These are phyloP conservation scores for Moniliophthora roreri DNA, from an alignment of 1,284 basidiomycete genomes.

Conservation along the genomic window DNA sequence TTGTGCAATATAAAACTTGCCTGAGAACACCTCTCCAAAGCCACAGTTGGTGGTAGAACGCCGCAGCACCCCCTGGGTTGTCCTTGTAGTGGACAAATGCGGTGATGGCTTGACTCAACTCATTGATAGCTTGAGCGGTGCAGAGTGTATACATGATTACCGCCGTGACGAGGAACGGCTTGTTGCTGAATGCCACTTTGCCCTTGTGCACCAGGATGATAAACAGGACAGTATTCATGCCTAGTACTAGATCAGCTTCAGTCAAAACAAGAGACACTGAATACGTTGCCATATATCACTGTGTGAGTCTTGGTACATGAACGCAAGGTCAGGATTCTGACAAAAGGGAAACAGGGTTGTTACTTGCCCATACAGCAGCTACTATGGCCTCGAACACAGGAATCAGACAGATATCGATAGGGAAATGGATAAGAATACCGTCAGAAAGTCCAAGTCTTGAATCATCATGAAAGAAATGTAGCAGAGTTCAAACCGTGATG, in stretches of 20 bases:
- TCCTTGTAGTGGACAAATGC: conserved; percentile 11
- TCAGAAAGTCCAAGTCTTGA: too few species aligned
- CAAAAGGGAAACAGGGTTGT: too few species aligned
- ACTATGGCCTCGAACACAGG: too few species aligned
- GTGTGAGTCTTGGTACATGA: too few species aligned
- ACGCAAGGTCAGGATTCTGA: too few species aligned
- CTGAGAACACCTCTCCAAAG: conserved; percentile 10
- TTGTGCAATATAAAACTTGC: conserved; percentile 12
- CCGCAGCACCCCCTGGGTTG: conserved; percentile 1
- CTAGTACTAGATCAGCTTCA: conserved; percentile 31
- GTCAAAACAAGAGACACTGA: conserved; percentile 18
- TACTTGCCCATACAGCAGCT: too few species aligned
- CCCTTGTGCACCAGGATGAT: not conserved
- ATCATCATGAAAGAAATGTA: too few species aligned
- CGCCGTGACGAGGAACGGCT: conserved; percentile 11
- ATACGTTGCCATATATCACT: too few species aligned
- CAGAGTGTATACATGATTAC: conserved; percentile 10
- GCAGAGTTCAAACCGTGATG: too few species aligned
- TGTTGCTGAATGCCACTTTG: not conserved
- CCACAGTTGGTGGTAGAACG: conserved; percentile 10
- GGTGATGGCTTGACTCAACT: conserved; percentile 1
- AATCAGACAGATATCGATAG: too few species aligned
- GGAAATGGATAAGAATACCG: too few species aligned
- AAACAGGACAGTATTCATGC: not conserved
- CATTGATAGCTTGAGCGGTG: conserved; percentile 8